Percentiles rank a stretch among this genome's conserved stretches.
phyloP scores from a whole-genome alignment of 2,329 filamentous ascomycete species.

The Monilinia vaccinii-corymbosi region DNA sequence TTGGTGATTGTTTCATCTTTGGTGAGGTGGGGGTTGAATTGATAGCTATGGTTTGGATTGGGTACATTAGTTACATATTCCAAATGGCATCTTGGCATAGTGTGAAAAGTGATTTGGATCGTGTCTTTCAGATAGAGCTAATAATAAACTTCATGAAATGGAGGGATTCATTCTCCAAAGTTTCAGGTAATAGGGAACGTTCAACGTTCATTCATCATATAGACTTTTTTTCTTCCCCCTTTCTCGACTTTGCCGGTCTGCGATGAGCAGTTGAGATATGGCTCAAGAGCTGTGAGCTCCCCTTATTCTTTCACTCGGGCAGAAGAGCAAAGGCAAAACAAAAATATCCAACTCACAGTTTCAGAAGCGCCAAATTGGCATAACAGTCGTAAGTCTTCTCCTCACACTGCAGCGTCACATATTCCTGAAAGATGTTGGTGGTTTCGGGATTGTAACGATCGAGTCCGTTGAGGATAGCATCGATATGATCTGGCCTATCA shows the following conservation, averaged over 20 bases:
- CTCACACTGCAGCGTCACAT: constrained; percentile 91
- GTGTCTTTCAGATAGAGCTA: constrained; percentile 65
- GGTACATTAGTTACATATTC: background rate
- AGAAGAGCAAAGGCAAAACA: background rate
- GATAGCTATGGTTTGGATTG: constrained; percentile 59
- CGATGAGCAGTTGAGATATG: background rate
- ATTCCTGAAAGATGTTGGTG: constrained; percentile 85
- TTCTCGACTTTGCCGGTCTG: background rate
- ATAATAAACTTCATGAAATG: constrained; percentile 60
- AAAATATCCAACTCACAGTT: constrained; percentile 65
- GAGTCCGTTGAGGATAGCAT: constrained; percentile 88
- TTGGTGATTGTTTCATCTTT: constrained; percentile 98
- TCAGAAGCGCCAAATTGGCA: constrained; percentile 89
- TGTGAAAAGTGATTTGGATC: constrained; percentile 10
- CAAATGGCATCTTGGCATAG: background rate
- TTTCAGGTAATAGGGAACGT: constrained; percentile 99
- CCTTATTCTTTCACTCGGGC: background rate
- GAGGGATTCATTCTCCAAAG: constrained; percentile 47
- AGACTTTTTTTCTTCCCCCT: constrained; percentile 14
- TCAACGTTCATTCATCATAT: constrained; percentile 67
- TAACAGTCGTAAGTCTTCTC: constrained; percentile 91
- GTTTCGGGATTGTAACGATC: constrained; percentile 99
- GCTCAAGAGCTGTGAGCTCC: background rate
- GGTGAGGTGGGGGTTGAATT: constrained; percentile 97
- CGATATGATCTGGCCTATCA: constrained; percentile 86